Base-by-base conservation (phyloP, 495 filamentous ascomycete genomes). In the Daldinia childiae region DNA sequence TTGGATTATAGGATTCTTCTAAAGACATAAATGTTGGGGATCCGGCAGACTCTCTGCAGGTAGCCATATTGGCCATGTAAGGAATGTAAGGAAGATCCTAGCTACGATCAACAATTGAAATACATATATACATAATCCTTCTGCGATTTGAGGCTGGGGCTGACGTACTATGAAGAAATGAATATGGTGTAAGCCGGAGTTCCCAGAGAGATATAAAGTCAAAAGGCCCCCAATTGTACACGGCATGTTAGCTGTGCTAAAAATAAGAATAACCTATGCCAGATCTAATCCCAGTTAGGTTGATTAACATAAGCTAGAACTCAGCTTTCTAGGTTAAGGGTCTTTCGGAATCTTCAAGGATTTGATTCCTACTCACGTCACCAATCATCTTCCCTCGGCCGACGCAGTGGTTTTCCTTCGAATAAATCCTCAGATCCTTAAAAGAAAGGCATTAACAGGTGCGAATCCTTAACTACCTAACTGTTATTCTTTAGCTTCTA, bases 101-200 rank as follows among this genome's bases (percentile, higher is more conserved):
- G n/a, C 41, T 45, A 24, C 43, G 43, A 24, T 24, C 43, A 3
- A 21, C 43, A 48, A 24, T 27, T 39, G 48, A 41, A 9, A n/a
- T 41, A 17, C 39, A 41, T 41, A 48, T 48, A 27, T n/a, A 17
- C 62, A 52, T 39, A 32, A 56, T 56, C 52, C 27, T 30, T 50
- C 21, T 54, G 21, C 36, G 52, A 19, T 21, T 32, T 57, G 34
- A 57, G 62, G 62, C 62, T 64, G 62, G 62, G 52, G 62, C 52
- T 64, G 62, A 64, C 52, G 32, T 48, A 48, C 19, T 48, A 48
- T 48, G 43, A 21, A 48, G 19, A 21, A 24, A 19, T 48, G 19
- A 48, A 48, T 11, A 48, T 24, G 9, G 43, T 19, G 43, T 48
- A 48, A 48, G 43, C 43, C 19, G 43, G 43, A 24, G 19, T 48